These are phyloP conservation scores for Skeletonema costatum DNA, from an alignment of 108 stramenopile genomes.

Conservation along the genomic window DNA sequence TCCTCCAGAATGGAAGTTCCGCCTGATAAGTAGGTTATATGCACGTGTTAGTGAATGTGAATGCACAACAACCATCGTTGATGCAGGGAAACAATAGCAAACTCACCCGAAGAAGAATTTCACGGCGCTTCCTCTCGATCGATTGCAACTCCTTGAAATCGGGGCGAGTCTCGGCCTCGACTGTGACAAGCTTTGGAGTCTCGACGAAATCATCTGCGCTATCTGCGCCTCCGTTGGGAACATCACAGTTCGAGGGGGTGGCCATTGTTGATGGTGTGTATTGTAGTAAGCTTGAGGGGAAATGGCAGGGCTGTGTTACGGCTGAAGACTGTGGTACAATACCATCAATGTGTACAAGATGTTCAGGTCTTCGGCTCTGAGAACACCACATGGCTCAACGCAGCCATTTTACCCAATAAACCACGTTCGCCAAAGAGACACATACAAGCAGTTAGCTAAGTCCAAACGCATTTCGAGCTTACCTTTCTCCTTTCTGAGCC, in stretches of 20 bases:
- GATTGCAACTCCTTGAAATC: slow-evolving; percentile 18
- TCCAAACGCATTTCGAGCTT: no score
- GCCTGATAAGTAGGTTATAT: neutral
- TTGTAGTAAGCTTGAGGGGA: no score
- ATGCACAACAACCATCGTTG: neutral
- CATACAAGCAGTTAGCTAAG: neutral
- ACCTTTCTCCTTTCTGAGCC: no score
- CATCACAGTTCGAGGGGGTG: neutral
- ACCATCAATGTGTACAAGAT: no score
- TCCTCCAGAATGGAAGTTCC: slow-evolving; percentile 28
- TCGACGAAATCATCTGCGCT: neutral
- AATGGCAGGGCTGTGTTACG: no score
- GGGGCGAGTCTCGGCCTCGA: neutral
- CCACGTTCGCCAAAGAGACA: neutral
- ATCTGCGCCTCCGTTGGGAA: neutral
- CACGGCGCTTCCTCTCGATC: slow-evolving; percentile 17
- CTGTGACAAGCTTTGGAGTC: neutral
- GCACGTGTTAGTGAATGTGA: neutral
- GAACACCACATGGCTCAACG: no score
- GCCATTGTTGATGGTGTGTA: neutral
- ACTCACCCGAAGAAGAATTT: slow-evolving; percentile 27
- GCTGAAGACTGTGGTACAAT: no score
- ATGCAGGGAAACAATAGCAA: neutral
- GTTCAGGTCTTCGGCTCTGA: no score
- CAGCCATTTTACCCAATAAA: no score